phyloP scores from a whole-genome alignment of 306 rosid species.

The Macrotyloma uniflorum region DNA sequence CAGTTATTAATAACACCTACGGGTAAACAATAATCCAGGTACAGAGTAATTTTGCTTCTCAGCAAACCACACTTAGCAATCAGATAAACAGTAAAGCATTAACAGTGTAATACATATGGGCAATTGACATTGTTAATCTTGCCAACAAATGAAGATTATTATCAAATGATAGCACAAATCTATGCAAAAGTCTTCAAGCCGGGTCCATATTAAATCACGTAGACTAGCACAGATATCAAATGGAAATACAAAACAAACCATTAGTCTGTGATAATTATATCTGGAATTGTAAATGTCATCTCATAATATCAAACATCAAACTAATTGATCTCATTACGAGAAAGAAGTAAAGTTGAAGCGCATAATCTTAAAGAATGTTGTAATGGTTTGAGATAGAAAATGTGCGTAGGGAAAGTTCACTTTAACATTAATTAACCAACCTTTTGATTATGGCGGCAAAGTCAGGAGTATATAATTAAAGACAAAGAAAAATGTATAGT shows the following conservation, averaged over 20 bases:
- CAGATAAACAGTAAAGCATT: background rate
- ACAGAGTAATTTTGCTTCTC: background rate
- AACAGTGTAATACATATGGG: background rate
- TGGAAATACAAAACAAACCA: background rate
- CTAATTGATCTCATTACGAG: background rate
- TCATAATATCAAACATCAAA: background rate
- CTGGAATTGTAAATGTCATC: background rate
- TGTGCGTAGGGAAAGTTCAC: background rate
- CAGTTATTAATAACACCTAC: background rate
- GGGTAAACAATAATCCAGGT: no score
- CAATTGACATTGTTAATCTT: no score
- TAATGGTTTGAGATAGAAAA: background rate
- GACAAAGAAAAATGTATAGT: background rate
- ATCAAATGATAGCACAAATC: no score
- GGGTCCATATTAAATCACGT: background rate
- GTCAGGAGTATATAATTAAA: background rate
- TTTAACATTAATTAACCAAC: background rate
- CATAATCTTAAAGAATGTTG: background rate
- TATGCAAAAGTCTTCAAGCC: background rate
- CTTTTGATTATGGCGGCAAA: background rate
- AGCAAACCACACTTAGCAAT: background rate
- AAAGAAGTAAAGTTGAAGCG: background rate
- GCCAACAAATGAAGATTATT: no score
- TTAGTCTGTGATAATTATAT: background rate
- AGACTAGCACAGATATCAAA: background rate